Base-by-base conservation (phyloP, 75 land plant genomes). In the Pinus albicaulis region DNA sequence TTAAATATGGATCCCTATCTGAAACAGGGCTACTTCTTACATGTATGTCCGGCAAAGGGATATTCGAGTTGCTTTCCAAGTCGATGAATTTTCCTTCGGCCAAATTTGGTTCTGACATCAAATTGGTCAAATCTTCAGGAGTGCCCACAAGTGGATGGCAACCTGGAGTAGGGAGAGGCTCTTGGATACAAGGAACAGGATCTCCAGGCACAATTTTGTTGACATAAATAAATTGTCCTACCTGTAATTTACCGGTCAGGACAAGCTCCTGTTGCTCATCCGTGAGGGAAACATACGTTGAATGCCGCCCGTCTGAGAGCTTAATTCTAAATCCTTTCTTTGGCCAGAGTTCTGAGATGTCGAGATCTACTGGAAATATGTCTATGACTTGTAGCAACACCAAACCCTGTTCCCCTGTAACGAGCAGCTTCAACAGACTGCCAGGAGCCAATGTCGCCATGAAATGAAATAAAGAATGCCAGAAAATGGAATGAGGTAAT, bases 381-480 rank as follows among this genome's bases (percentile, higher is more conserved):
- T 85, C 77, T 19, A 77, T 83, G 28, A 86, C 86, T 74, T 89
- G 95, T 53, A 93, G 62, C 8, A 87, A 77, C 53, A 85, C 86
- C 10, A 89, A 91, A 57, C 95, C 79, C 63, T 91, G 85, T 80
- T 93, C 91, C 0, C 93, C 89, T 64, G 83, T 87, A 26, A 89
- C 82, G 25, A 92, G 81, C 4, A 92, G 89, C 83, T 92, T 90
- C 72, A 92, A 55, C 20, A 92, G 86, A 8, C 91, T 87, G 4
- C 93, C 95, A 4, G 93, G 91, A 57, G 84, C 88, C 57, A 92
- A 79, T 52, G 85, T 83, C 56, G 95, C 93, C 89, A 87, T 84
- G 19, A 72, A 72, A 66, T 34, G 11, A n/a, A 38, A 15, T 34
- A 38, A 38, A 38, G 3, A 68, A 66, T 6, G 19, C 12, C 44